Evolutionary conservation across 768 basidiomycete genomes (phyloP), one percentile per base, ranked within the genome.

Genomic region (Auricularia heimuer): DNA sequence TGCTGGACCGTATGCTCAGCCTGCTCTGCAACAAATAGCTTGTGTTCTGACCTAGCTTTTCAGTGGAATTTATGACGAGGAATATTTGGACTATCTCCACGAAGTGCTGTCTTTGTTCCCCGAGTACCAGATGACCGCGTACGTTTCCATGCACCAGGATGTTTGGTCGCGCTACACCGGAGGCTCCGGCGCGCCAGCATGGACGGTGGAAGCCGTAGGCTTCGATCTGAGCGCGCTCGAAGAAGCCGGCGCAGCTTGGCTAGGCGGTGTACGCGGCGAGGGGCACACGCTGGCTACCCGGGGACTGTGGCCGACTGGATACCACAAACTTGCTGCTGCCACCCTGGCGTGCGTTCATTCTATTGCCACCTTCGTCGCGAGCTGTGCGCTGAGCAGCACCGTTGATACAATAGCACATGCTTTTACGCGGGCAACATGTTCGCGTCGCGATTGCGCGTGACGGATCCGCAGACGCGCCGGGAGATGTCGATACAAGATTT

Each of bases 131-230:
- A 73, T 94, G 37, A 78, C 80, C 3, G 88, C 88, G 2, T 92
- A 91, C 69, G 82, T 95, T 18, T 86, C 85, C 10, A 72, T 96
- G 64, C 96, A 98, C 72, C 96, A 96, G 74, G 94, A 98, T 72
- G 93, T 98, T 37, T 98, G 93, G 91, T 96, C 94, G 0, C 85
- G 96, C 3, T 95, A 94, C 70, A 86, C 87, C 2, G 96, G 96
- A 7, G 96, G 96, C 54, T 96, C 93, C 1, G 96, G 97, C 1
- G 95, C 96, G 0, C 97, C 97, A 1, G 93, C 91, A 3, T 99
- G 97, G 96, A 97, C 94, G 1, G 78, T 98, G 1, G 88, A 92
- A 66, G 75, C 83, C 10, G 88, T 86, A 7, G 97, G 96, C 0
- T 93, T 98, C 67, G 90, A 96, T 71, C 76, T 97, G 2, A 77